Evolutionary conservation across 164 flowering plant species (phyloP).

Genomic region (Liquidambar formosana): DNA sequence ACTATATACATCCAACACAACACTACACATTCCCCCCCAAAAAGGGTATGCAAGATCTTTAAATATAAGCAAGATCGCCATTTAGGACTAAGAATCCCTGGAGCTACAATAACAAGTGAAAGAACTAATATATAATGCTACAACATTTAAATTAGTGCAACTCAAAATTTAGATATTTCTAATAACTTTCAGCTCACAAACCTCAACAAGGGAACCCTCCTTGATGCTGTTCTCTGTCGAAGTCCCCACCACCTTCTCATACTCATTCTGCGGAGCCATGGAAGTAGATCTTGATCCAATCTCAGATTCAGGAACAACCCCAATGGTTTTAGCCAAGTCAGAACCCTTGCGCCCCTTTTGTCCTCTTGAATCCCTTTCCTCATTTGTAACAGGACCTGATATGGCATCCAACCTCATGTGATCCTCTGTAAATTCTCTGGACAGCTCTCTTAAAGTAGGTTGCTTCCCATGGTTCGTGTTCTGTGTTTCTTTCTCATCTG

Average conservation of each 20-base stretch:
- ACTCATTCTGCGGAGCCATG: constrained; percentile 11
- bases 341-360: constrained; percentile 32
- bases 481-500: constrained; percentile 26
- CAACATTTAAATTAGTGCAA: not conserved
- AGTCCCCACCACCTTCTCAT: constrained; percentile 20
- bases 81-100: not conserved
- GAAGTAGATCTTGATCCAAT: constrained; percentile 27
- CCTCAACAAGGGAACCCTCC: constrained; percentile 89
- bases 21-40: not conserved
- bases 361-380: constrained; percentile 33
- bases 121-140: not conserved
- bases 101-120: not conserved
- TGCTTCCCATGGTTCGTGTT: constrained; percentile 9
- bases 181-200: constrained; percentile 22
- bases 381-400: constrained; percentile 20
- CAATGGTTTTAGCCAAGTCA: constrained; percentile 34
- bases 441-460: constrained; percentile 26
- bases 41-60: not conserved
- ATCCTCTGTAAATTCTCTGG: constrained; percentile 21
- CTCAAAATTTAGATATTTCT: not conserved
- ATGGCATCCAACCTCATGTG: constrained; percentile 25
- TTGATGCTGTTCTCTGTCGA: constrained; percentile 35
- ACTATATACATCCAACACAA: not conserved
- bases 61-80: not conserved
- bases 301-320: constrained; percentile 40